phyloP scores from a whole-genome alignment of 176 grass and related monocot genomes.

The Calamus simplicifolius region DNA sequence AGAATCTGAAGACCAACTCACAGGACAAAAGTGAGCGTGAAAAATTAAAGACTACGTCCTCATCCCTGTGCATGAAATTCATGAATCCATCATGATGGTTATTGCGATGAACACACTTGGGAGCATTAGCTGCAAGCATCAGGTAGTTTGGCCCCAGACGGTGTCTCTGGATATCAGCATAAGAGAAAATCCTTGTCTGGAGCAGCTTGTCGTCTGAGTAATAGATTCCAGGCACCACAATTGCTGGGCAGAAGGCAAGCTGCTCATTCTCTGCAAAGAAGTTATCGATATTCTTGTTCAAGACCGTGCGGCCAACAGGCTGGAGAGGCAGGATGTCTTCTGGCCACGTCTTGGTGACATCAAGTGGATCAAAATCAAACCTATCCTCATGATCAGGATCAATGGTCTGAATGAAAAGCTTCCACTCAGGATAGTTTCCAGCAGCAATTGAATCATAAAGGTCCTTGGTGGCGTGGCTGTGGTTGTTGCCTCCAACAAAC shows the following conservation, averaged over 20 bases:
- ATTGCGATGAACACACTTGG: constrained; percentile 1
- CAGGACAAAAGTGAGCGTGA: no score
- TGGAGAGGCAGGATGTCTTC: constrained; percentile 3
- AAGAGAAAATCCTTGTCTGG: no score
- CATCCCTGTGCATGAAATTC: no score
- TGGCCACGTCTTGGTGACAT: neutral
- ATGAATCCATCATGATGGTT: neutral
- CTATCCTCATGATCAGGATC: neutral
- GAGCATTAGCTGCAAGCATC: neutral
- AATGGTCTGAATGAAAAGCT: constrained; percentile 1
- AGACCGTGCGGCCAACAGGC: neutral
- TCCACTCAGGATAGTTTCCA: constrained; percentile 2
- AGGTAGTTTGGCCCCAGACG: neutral
- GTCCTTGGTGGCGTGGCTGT: neutral
- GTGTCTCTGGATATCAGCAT: neutral
- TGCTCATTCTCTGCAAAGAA: constrained; percentile 10
- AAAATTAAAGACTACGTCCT: no score
- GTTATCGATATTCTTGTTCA: constrained; percentile 2
- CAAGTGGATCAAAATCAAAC: neutral
- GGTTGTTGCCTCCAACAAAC: neutral
- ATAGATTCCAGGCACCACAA: constrained; percentile 2
- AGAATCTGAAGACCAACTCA: no score
- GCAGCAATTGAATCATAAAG: neutral
- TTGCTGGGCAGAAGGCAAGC: constrained; percentile 3
- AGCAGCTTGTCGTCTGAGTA: no score